Conservation (phyloP, 768 basidiomycete genomes). For the Mycena belliarum region DNA sequence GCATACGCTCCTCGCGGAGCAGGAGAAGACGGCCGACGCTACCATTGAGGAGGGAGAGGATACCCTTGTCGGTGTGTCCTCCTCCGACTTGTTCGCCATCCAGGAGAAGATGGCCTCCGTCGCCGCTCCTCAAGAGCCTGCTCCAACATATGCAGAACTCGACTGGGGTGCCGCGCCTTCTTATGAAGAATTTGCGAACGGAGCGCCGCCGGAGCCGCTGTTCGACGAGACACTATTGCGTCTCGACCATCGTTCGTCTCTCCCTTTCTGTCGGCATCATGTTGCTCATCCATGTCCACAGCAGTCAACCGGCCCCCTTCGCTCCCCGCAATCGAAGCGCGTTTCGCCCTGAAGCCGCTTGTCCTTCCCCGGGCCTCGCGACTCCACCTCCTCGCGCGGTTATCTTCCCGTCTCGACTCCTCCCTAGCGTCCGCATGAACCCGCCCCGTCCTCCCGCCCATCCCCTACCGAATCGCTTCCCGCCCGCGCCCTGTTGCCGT, state of each 20-base stretch:
- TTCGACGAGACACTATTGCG: not conserved
- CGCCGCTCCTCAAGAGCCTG: not conserved
- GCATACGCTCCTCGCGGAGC: too few relatives aligned
- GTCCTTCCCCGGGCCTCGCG: not conserved
- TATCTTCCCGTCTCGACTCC: not conserved
- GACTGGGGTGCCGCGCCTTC: not conserved
- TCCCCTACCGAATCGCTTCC: not conserved
- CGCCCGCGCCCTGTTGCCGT: not conserved
- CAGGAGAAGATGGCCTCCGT: not conserved
- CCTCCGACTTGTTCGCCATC: not conserved
- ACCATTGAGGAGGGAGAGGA: too few relatives aligned
- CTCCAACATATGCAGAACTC: not conserved
- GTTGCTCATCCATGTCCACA: not conserved
- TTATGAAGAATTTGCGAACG: not conserved
- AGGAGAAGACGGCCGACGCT: too few relatives aligned
- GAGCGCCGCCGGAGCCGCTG: not conserved
- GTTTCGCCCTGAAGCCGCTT: not conserved
- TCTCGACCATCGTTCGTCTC: not conserved
- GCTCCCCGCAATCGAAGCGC: not conserved
- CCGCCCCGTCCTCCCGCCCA: not conserved
- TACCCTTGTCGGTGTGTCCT: not conserved
- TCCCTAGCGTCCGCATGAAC: not conserved
- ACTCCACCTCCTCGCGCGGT: not conserved
- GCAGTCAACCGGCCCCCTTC: not conserved
- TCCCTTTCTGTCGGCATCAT: too few relatives aligned